These are phyloP conservation scores for Carex arenaria DNA, from an alignment of 202 grass and related monocot species.

Conservation along the genomic window DNA sequence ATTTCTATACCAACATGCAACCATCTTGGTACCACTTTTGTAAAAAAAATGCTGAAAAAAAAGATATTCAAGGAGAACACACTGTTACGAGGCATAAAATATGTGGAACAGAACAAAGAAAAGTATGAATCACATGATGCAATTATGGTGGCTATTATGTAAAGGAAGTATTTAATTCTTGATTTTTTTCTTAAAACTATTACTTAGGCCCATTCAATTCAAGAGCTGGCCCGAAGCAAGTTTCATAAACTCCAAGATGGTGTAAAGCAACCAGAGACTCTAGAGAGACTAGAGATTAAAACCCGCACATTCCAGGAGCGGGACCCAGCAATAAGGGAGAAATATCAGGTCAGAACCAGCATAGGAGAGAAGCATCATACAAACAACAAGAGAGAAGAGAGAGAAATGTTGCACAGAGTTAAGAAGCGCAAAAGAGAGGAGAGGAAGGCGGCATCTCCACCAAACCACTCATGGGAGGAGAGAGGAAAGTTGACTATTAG, in stretches of 20 bases:
- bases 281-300: neutral
- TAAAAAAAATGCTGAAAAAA: neutral
- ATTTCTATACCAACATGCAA: neutral
- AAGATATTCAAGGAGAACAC: neutral
- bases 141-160: neutral
- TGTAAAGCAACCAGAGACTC: constrained; percentile 23
- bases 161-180: constrained; percentile 3
- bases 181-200: neutral
- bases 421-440: constrained; percentile 18
- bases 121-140: neutral
- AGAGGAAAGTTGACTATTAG: neutral
- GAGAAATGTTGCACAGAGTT: neutral
- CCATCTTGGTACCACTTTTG: neutral
- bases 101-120: neutral
- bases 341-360: neutral
- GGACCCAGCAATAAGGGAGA: neutral
- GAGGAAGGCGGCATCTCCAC: neutral
- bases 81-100: neutral
- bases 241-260: constrained; percentile 74
- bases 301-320: neutral
- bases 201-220: constrained; percentile 81
- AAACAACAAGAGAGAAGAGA: constrained; percentile 2
- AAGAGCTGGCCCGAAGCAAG: constrained; percentile 91
- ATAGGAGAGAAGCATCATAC: neutral
- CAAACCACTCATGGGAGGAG: constrained; percentile 6